These are phyloP conservation scores for Didymella glomerata DNA, from an alignment of 2,329 filamentous ascomycete genomes.

Conservation along the genomic window DNA sequence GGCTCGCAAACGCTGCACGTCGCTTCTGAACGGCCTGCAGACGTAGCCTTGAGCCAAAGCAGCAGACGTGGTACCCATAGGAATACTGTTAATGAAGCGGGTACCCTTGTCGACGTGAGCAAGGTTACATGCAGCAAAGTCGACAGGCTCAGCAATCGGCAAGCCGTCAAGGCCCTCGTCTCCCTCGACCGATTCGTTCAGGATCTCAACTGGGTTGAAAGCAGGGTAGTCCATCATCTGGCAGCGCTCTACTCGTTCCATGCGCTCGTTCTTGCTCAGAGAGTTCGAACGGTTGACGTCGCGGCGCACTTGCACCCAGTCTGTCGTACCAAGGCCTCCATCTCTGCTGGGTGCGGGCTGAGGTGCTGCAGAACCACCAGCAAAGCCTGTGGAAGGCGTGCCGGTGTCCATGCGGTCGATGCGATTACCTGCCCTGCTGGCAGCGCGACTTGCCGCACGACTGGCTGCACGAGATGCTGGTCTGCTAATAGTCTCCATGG, in stretches of 20 bases:
- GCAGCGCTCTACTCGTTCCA: conserved; percentile 86
- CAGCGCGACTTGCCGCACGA: conserved; percentile 53
- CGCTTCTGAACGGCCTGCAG: conserved; percentile 91
- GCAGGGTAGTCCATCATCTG: conserved; percentile 94
- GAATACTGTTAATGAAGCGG: conserved; percentile 84
- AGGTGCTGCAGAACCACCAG: conserved; percentile 55
- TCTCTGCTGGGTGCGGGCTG: conserved; percentile 65
- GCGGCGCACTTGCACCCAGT: conserved; percentile 97
- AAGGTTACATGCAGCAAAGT: conserved; percentile 82
- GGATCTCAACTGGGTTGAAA: conserved; percentile 86
- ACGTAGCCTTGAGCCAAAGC: conserved; percentile 90
- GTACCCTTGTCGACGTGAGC: conserved; percentile 94
- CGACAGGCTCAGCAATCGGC: conserved; percentile 80
- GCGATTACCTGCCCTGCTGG: conserved; percentile 39
- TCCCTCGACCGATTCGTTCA: conserved; percentile 84
- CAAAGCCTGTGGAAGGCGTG: conserved; percentile 61
- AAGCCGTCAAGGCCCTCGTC: conserved; percentile 88
- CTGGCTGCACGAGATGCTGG: conserved; percentile 51
- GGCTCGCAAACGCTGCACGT: conserved; percentile 88
- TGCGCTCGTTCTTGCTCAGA: conserved; percentile 84
- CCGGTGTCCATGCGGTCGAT: conserved; percentile 44
- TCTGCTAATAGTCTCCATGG: conserved; percentile 68
- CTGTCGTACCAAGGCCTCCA: conserved; percentile 73
- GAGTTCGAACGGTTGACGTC: conserved; percentile 97
- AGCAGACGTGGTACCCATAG: conserved; percentile 80